Evolutionary conservation across 192 early-diverging fungal genomes (phyloP).

Genomic region (Coemansia guatemalensis): DNA sequence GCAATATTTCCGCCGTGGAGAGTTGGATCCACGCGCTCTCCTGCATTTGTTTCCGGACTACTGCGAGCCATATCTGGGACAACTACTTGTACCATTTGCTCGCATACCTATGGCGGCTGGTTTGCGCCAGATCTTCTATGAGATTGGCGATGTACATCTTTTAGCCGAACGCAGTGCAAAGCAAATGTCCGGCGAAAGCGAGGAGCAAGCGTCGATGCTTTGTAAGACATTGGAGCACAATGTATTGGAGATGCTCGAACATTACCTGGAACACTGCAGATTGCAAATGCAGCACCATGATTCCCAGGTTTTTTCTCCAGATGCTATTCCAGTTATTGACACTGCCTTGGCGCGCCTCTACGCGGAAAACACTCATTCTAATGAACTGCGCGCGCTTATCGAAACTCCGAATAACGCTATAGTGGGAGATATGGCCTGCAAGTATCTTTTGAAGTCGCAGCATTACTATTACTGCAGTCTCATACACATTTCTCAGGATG

Average conservation of each 20-base stretch:
- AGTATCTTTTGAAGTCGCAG: constrained; percentile 15
- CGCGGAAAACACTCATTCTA: constrained; percentile 15
- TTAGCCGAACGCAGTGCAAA: constrained; percentile 10
- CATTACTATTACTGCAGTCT: constrained; percentile 45
- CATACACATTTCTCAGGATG: constrained; percentile 25
- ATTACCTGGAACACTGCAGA: constrained; percentile 32
- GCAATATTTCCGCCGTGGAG: constrained; percentile 33
- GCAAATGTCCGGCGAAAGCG: constrained; percentile 22
- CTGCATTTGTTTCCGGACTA: constrained; percentile 38
- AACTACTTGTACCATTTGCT: constrained; percentile 33
- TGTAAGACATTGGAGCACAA: constrained; percentile 19
- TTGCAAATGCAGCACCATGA: constrained; percentile 7
- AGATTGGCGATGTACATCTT: constrained; percentile 20
- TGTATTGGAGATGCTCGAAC: constrained; percentile 36
- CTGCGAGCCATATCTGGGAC: constrained; percentile 24
- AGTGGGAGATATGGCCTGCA: constrained; percentile 28
- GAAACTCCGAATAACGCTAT: constrained; percentile 3
- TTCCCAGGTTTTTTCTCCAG: constrained; percentile 19
- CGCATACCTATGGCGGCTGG: constrained; percentile 34
- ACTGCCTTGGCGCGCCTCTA: constrained; percentile 41
- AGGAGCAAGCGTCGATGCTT: constrained; percentile 11
- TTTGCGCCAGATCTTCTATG: constrained; percentile 23
- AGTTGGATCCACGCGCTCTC: constrained; percentile 42
- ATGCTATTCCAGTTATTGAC: constrained; percentile 36
- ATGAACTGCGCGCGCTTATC: constrained; percentile 20